These are phyloP conservation scores for Biscogniauxia mediterranea DNA, from an alignment of 2,329 filamentous ascomycete genomes.

Conservation along the genomic window DNA sequence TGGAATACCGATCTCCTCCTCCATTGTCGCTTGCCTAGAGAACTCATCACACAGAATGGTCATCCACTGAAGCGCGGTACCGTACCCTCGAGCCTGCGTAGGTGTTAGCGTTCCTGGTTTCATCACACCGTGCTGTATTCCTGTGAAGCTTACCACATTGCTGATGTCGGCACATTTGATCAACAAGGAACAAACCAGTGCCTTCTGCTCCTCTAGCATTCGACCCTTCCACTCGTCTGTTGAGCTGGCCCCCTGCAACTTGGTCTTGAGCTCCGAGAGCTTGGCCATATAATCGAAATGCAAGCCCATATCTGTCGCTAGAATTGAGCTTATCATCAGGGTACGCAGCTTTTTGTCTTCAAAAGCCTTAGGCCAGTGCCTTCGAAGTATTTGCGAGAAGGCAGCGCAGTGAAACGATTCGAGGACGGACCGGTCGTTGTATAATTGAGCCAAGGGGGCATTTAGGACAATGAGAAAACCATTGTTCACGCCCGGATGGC, in stretches of 20 bases:
- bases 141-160: conserved; percentile 75
- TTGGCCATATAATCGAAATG: conserved; percentile 97
- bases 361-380: conserved; percentile 86
- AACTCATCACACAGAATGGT: conserved; percentile 94
- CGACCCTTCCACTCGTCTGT: conserved; percentile 76
- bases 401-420: conserved; percentile 98
- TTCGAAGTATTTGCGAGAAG: conserved; percentile 90
- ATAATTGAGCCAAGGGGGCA: conserved; percentile 87
- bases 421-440: conserved; percentile 94
- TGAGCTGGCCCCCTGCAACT: conserved; percentile 64
- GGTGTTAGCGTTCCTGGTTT: conserved; percentile 23
- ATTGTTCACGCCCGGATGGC: conserved; percentile 97
- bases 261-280: conserved; percentile 76
- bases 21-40: conserved; percentile 88
- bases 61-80: conserved; percentile 85
- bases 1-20: conserved; percentile 79
- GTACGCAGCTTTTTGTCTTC: conserved; percentile 76
- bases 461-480: conserved; percentile 91
- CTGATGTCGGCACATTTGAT: conserved; percentile 99
- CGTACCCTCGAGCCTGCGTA: conserved; percentile 74
- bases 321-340: conserved; percentile 94
- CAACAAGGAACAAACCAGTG: conserved; percentile 81
- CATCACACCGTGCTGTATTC: conserved; percentile 1
- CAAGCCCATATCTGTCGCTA: conserved; percentile 95
- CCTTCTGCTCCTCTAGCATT: conserved; percentile 71